A percentile compares a stretch with the other conserved stretches of the same genome.
Evolutionary conservation across 169 alveolate genomes (phyloP).

Genomic region (Cryptosporidium parvum): DNA sequence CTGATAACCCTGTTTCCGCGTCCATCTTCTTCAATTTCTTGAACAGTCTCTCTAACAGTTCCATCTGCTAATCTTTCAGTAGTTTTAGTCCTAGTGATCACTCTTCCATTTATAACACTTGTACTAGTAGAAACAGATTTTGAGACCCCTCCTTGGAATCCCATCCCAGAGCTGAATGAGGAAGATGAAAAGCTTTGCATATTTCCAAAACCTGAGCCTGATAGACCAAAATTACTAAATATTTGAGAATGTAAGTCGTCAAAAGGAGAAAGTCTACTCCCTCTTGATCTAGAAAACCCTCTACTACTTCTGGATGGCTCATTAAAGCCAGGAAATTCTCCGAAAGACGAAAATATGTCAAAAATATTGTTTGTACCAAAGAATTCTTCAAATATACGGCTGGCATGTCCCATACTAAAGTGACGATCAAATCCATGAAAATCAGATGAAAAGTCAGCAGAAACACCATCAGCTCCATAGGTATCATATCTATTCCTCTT

Average conservation of each 20-base stretch:
- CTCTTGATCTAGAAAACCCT: constrained; percentile 42
- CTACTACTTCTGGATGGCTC: constrained; percentile 33
- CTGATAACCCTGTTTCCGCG: constrained; percentile 63
- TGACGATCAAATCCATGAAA: constrained; percentile 63
- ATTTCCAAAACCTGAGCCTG: constrained; percentile 61
- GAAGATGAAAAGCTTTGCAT: constrained; percentile 54
- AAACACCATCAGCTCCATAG: constrained; percentile 86
- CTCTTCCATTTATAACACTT: constrained; percentile 65
- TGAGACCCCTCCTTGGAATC: constrained; percentile 63
- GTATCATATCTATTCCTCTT: constrained; percentile 85
- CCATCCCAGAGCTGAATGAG: constrained; percentile 40
- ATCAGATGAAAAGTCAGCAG: constrained; percentile 79
- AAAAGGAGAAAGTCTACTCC: constrained; percentile 45
- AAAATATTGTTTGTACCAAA: constrained; percentile 76
- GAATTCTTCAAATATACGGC: constrained; percentile 76
- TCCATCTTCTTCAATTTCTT: constrained; percentile 70
- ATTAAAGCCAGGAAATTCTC: constrained; percentile 52
- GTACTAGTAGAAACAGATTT: constrained; percentile 66
- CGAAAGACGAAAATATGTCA: constrained; percentile 70
- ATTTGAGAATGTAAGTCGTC: constrained; percentile 67
- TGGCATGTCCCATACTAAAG: constrained; percentile 76
- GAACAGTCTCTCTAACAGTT: constrained; percentile 59
- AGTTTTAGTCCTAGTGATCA: constrained; percentile 60
- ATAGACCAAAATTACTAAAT: constrained; percentile 50
- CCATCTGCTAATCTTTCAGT: constrained; percentile 72